Base-by-base conservation (phyloP, 768 basidiomycete genomes). In the Lactifluus hygrophoroides region DNA sequence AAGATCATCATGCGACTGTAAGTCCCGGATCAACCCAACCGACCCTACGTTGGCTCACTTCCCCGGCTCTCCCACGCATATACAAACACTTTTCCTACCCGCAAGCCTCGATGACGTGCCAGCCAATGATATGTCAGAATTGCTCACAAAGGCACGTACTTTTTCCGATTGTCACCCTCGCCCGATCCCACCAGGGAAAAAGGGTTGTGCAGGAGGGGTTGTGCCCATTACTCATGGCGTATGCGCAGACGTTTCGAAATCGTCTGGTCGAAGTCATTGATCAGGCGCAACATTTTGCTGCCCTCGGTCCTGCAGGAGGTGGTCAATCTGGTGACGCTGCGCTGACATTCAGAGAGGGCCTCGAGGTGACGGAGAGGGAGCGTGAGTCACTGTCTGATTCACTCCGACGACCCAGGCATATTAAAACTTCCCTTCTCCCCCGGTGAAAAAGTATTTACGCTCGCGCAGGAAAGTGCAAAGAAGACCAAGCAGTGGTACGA, bases 321-420 rank as follows among this genome's bases (percentile, higher is more conserved):
- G 74, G 79, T 4, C 69, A 76, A 11, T 73, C 75, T 7, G 81
- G 78, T 14, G 84, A 86, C 61, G 68, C 74, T 1, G 82, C 89
- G 6, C 85, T 88, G 62, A 74, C 80, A 13, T 97, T 97, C 67
- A 77, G 91, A 63, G 94, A 95, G 69, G 94, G 94, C 1, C 79
- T 97, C 59, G 94, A 97, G 55, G 83, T 81, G n/a, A 90, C 90
- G 14, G 94, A 97, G 69, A 80, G 94, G 62, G 92, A 95, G 76
- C 65, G 94, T 95, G 69, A 77, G 85, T 76, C n/a, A 45, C 9
- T n/a, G n/a, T 19, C 30, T 16, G 19, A 32, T 13, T 25, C 30
- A 21, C 47, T 42, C 27, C 46, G 30, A 56, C 64, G n/a, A 8
- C 21, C 64, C 13, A n/a, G 35, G 21, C 35, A 37, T 27, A 13